Evolutionary conservation across 345 rosid genomes (phyloP).

Genomic region (Iberis pinnata): DNA sequence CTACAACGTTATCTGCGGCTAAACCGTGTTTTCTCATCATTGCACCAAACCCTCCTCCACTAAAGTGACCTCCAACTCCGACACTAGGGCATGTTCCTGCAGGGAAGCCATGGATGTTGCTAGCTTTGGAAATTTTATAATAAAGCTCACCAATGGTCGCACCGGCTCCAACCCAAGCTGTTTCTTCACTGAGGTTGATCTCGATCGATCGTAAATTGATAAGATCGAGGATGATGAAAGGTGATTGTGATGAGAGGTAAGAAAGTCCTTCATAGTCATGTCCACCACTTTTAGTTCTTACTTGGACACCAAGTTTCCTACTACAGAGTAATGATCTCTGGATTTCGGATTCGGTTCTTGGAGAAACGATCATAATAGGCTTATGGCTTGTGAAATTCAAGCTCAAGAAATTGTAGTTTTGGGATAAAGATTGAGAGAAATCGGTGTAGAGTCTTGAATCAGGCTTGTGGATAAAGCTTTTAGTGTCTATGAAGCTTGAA

Average conservation of each 20-base stretch:
- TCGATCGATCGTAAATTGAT: constrained; percentile 36
- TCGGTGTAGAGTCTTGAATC: background rate
- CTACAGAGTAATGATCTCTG: constrained; percentile 38
- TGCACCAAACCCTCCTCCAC: constrained; percentile 58
- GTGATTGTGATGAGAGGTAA: constrained; percentile 37
- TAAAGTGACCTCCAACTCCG: constrained; percentile 54
- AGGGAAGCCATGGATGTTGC: constrained; percentile 42
- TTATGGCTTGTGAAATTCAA: constrained; percentile 31
- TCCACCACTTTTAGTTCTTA: constrained; percentile 62
- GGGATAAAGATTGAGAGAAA: background rate
- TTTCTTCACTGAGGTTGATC: constrained; percentile 29
- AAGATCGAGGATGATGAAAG: constrained; percentile 46
- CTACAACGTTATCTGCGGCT: constrained; percentile 47
- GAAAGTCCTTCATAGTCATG: constrained; percentile 73
- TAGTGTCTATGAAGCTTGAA: background rate
- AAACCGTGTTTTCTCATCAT: constrained; percentile 55
- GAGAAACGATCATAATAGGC: constrained; percentile 38
- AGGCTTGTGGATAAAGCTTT: too few relatives aligned
- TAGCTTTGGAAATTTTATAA: constrained; percentile 37
- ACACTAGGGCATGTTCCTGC: constrained; percentile 58
- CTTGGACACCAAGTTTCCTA: constrained; percentile 32
- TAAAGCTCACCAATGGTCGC: constrained; percentile 58
- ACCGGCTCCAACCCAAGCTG: constrained; percentile 58
- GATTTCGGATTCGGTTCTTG: constrained; percentile 37
- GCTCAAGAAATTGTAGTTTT: constrained; percentile 11